Percentiles rank a stretch among this genome's conserved stretches.
These are phyloP conservation scores for Spathaspora hagerdaliae DNA, from an alignment of 805 yeast species.

Conservation along the genomic window DNA sequence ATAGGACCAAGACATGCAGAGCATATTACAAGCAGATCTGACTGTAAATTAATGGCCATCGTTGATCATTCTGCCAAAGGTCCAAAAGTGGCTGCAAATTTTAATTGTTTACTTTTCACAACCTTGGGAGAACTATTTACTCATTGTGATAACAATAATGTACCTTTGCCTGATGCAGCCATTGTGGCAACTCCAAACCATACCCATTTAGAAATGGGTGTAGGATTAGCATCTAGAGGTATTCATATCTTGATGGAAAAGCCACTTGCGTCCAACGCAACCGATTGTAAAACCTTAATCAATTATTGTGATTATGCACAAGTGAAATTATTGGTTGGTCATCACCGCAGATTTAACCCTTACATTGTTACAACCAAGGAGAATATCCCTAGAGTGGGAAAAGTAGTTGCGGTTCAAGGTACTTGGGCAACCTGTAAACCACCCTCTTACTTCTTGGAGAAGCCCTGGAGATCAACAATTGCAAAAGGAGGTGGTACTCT, in stretches of 20 bases:
- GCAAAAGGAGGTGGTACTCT: slow-evolving; percentile 37
- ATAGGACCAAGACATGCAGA: slow-evolving; percentile 41
- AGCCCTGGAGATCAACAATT: slow-evolving; percentile 36
- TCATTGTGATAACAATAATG: slow-evolving; percentile 16
- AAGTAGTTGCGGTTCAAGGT: slow-evolving; percentile 36
- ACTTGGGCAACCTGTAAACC: slow-evolving; percentile 38
- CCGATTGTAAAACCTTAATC: slow-evolving; percentile 30
- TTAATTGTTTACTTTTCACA: slow-evolving; percentile 20
- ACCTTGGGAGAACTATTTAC: slow-evolving; percentile 22
- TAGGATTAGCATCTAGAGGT: slow-evolving; percentile 30
- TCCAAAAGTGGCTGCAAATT: slow-evolving; percentile 23
- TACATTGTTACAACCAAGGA: slow-evolving; percentile 35
- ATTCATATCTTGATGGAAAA: slow-evolving; percentile 38
- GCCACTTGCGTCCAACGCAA: slow-evolving; percentile 33
- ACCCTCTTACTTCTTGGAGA: slow-evolving; percentile 27
- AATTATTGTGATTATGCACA: slow-evolving; percentile 18
- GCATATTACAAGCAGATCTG: slow-evolving; percentile 22
- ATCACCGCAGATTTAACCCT: slow-evolving; percentile 41
- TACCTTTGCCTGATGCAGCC: slow-evolving; percentile 34
- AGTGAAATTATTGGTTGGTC: slow-evolving; percentile 36
- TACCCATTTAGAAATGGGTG: slow-evolving; percentile 32
- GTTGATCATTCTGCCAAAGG: slow-evolving; percentile 32
- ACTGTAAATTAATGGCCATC: slow-evolving; percentile 28
- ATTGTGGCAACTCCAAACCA: slow-evolving; percentile 41
- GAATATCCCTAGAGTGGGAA: slow-evolving; percentile 27